Evolutionary conservation across 805 yeast genomes (phyloP), one percentile per base, ranked within the genome.

Genomic region (Metschnikowia chrysomelidarum): DNA sequence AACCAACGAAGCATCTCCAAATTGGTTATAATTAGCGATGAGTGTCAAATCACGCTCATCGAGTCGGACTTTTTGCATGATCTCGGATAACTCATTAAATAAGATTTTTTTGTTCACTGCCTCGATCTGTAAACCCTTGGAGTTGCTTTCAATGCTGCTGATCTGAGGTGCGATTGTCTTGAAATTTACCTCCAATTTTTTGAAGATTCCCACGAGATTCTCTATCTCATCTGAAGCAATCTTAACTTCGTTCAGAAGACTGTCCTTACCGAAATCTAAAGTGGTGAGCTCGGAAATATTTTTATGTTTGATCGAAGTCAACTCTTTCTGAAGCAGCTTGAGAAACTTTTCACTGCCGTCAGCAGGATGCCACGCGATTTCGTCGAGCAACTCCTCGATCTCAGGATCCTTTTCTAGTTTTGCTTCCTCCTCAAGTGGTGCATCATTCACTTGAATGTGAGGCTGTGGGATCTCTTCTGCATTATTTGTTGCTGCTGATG

Each of bases 121-220:
- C 47, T 80, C 81, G 5, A 89, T 82, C 59, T 89, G 96, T 12
- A 87, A 59, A 31, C 95, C 95, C 49, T 82, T 78, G 2, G 89
- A 80, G 53, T 82, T 84, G 22, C 69, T 67, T 52, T 87, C 95
- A 26, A 88, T 78, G 33, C 71, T 75, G 29, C 75, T 73, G 32
- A 89, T 77, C 41, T 84, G 91, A 3, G 77, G 77, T 10, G 80
- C 73, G 23, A 87, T 43, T 24, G 55, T 45, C 32, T 58, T 60
- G 41, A 68, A 62, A 36, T 59, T 63, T 20, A 63, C 47, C 39
- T 66, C 71, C 67, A 64, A 62, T 30, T 52, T 58, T 40, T 62
- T 64, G 54, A 68, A 68, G 14, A 67, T 56, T 20, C 54, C 59
- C 18, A 45, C 47, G 23, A 68, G 47, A 38, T 66, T 61, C 9